These are phyloP conservation scores for Colletotrichum karsti DNA, from an alignment of 2,329 filamentous ascomycete species.

Conservation along the genomic window DNA sequence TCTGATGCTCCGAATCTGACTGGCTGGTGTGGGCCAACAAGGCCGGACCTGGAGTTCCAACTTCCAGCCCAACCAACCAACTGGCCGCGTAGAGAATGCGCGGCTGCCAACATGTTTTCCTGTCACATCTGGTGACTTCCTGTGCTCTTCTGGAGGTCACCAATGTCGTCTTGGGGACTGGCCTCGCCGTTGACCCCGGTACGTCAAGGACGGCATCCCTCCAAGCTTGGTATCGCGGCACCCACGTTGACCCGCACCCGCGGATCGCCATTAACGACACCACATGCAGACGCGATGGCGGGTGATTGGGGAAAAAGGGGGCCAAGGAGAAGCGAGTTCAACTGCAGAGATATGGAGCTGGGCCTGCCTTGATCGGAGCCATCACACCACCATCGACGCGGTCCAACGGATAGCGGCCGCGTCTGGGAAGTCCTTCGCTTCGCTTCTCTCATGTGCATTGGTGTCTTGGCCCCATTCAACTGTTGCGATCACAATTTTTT, in stretches of 20 bases:
- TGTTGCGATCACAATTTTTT: constrained; percentile 3
- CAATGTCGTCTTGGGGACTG: not conserved
- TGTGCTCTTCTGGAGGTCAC: too few relatives aligned
- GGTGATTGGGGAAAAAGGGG: not conserved
- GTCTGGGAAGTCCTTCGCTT: not conserved
- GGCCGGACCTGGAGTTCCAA: not conserved
- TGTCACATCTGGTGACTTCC: not conserved
- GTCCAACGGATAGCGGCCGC: not conserved
- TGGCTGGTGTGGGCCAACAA: not conserved
- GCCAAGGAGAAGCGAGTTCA: not conserved
- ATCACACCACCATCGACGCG: constrained; percentile 6
- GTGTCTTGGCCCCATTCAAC: constrained; percentile 6
- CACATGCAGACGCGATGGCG: constrained; percentile 13
- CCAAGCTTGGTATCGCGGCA: constrained; percentile 5
- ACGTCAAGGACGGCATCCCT: not conserved
- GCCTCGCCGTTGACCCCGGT: not conserved
- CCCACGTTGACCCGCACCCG: constrained; percentile 20
- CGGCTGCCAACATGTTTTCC: constrained; percentile 3
- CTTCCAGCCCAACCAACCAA: constrained; percentile 4
- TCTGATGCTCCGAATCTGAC: constrained; percentile 26
- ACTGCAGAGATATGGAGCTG: not conserved
- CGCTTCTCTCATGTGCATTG: not conserved
- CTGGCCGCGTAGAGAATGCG: not conserved
- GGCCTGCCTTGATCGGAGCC: not conserved
- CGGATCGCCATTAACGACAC: constrained; percentile 17